Conservation (phyloP, 208 protist genomes). For the Trichomonas gallinae region DNA sequence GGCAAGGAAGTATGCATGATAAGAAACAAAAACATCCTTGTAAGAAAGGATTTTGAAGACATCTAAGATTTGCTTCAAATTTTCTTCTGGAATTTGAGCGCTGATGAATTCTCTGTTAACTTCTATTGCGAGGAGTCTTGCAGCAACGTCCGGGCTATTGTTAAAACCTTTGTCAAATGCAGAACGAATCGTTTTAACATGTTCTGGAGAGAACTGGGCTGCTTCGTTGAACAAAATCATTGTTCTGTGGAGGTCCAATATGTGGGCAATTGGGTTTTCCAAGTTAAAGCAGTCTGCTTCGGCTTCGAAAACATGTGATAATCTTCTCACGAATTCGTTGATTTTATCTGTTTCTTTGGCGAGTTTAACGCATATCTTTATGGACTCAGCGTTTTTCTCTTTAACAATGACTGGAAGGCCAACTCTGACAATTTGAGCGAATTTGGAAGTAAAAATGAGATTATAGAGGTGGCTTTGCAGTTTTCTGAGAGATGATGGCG, state of each 20-base stretch:
- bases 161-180: slow-evolving; percentile 2
- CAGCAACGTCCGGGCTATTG: background rate
- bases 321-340: background rate
- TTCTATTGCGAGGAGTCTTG: background rate
- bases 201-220: background rate
- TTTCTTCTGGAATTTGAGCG: background rate
- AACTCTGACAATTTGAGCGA: background rate
- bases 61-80: background rate
- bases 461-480: background rate
- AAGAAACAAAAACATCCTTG: background rate
- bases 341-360: background rate
- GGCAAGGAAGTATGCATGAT: background rate
- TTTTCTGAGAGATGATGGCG: background rate
- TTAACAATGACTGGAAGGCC: background rate
- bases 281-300: slow-evolving; percentile 12
- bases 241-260: background rate
- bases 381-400: background rate
- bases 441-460: background rate
- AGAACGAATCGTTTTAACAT: background rate
- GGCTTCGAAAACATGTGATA: background rate
- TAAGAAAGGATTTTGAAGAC: background rate
- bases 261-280: background rate
- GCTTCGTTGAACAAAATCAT: background rate
- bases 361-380: background rate
- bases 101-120: background rate